phyloP scores from a whole-genome alignment of 1,139 yeast genomes.

The Nakaseomyces kungkrabaensis region DNA sequence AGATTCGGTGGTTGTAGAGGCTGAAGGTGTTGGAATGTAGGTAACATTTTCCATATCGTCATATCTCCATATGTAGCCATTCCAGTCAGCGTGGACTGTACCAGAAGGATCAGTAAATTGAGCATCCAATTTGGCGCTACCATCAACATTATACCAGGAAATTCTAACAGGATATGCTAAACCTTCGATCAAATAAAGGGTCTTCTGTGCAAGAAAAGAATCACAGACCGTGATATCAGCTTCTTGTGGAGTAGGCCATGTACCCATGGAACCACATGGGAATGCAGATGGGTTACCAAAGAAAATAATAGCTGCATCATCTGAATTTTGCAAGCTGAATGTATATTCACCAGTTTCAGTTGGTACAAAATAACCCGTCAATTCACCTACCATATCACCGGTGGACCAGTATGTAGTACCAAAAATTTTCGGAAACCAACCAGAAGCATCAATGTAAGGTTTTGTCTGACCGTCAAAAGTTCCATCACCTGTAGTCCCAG shows the following conservation, averaged over 20 bases:
- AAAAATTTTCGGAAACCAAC: neutral
- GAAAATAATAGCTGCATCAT: slow-evolving; percentile 5
- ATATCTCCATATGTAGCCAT: neutral
- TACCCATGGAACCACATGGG: slow-evolving; percentile 3
- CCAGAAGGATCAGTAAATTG: slow-evolving; percentile 6
- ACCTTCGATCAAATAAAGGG: slow-evolving; percentile 3
- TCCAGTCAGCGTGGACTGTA: slow-evolving; percentile 4
- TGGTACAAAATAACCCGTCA: slow-evolving; percentile 6
- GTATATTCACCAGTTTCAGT: slow-evolving; percentile 5
- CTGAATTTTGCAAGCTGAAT: slow-evolving; percentile 4
- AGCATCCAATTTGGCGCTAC: slow-evolving; percentile 3
- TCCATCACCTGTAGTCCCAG: neutral
- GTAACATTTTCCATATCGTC: neutral
- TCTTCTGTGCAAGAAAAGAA: slow-evolving; percentile 2
- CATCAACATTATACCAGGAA: slow-evolving; percentile 3
- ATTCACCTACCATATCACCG: slow-evolving; percentile 11
- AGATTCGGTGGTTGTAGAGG: neutral
- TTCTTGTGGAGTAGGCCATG: slow-evolving; percentile 4
- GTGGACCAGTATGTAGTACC: slow-evolving; percentile 7
- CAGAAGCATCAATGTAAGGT: neutral
- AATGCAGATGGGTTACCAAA: slow-evolving; percentile 6
- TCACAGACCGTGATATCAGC: slow-evolving; percentile 4
- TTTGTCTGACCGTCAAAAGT: slow-evolving; percentile 1
- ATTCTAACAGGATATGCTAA: slow-evolving; percentile 5
- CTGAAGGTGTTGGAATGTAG: neutral